phyloP scores from a whole-genome alignment of 108 stramenopile genomes.

The Conticribra guillardii region DNA sequence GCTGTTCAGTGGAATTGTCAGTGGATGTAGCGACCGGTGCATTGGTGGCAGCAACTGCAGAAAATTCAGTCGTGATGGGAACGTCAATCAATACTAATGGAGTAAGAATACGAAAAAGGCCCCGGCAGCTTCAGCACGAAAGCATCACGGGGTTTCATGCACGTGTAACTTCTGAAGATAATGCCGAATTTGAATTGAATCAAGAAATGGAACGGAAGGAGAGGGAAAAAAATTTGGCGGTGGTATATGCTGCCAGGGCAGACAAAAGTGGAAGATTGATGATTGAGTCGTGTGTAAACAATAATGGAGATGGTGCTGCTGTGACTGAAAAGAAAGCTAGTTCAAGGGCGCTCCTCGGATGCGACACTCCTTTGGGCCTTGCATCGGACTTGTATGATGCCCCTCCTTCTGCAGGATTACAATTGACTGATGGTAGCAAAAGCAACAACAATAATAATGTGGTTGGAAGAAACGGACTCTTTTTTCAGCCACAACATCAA shows the following conservation, averaged over 20 bases:
- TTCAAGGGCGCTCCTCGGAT: slow-evolving; percentile 18
- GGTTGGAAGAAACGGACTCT: slow-evolving; percentile 41
- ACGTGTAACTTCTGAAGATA: slow-evolving; percentile 82
- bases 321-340: neutral
- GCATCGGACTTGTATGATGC: slow-evolving; percentile 48
- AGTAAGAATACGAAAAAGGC: slow-evolving; percentile 36
- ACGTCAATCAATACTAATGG: neutral
- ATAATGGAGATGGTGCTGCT: neutral
- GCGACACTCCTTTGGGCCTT: slow-evolving; percentile 45
- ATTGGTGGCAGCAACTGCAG: neutral
- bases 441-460: slow-evolving; percentile 7
- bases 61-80: neutral
- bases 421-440: slow-evolving; percentile 24
- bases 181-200: slow-evolving; percentile 76
- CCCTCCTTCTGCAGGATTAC: slow-evolving; percentile 39
- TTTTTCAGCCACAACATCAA: slow-evolving; percentile 46
- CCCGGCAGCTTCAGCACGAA: slow-evolving; percentile 65
- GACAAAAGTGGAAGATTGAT: slow-evolving; percentile 31
- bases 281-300: slow-evolving; percentile 16
- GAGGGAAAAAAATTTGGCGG: slow-evolving; percentile 40
- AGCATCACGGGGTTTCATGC: slow-evolving; percentile 77
- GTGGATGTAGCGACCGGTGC: neutral
- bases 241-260: slow-evolving; percentile 34
- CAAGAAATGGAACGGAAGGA: slow-evolving; percentile 60
- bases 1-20: too few relatives aligned